Evolutionary conservation across 805 yeast species (phyloP).

Genomic region (Kluyveromyces aestuarii): DNA sequence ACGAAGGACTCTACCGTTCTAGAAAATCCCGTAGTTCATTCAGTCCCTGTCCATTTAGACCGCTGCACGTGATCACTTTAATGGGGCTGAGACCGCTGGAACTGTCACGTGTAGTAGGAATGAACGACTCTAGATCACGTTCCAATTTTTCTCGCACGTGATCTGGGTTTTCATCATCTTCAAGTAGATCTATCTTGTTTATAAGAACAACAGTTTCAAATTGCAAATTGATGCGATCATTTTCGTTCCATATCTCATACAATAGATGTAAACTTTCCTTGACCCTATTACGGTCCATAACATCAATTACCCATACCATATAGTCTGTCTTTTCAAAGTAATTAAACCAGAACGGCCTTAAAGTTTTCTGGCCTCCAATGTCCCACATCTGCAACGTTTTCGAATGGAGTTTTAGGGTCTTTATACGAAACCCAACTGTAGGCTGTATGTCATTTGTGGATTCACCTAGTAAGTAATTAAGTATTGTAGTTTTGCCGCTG

Average conservation of each 20-base stretch:
- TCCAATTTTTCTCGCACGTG: background rate
- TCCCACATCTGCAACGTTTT: conserved; percentile 67
- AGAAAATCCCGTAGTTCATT: background rate
- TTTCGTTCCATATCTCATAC: conserved; percentile 51
- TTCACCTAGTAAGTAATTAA: conserved; percentile 41
- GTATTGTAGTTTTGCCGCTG: conserved; percentile 84
- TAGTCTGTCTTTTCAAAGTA: conserved; percentile 78
- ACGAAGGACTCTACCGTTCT: too few species aligned
- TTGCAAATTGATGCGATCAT: conserved; percentile 58
- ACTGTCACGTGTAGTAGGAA: background rate
- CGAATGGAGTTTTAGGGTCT: conserved; percentile 39
- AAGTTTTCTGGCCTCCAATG: conserved; percentile 80
- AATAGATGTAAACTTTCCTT: conserved; percentile 60
- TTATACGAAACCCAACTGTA: conserved; percentile 83
- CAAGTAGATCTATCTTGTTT: conserved; percentile 63
- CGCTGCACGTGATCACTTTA: background rate
- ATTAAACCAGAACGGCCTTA: conserved; percentile 88
- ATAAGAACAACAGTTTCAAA: conserved; percentile 47
- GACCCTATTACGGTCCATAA: conserved; percentile 46
- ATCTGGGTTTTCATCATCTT: conserved; percentile 9
- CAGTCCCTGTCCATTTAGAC: conserved; percentile 1
- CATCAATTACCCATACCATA: conserved; percentile 82
- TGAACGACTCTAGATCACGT: background rate
- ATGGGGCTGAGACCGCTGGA: too few species aligned
- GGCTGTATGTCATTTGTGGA: conserved; percentile 44